Base-by-base conservation (phyloP, 2,329 filamentous ascomycete species). In the Apiospora koreana region DNA sequence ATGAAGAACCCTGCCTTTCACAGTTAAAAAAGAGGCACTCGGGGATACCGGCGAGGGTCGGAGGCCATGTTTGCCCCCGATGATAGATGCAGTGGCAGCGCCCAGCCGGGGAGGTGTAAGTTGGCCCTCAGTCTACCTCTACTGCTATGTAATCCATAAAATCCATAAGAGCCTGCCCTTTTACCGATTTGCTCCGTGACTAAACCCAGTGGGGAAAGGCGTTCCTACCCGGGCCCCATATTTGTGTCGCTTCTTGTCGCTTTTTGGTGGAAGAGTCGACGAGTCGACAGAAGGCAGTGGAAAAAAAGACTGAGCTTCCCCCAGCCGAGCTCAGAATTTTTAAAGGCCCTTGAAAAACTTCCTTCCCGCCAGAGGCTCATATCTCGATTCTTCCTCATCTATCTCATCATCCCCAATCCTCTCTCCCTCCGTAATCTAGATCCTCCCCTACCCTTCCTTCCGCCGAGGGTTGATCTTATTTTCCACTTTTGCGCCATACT, bases 291-390 rank as follows among this genome's bases (percentile, higher is more conserved):
- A 62, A 62, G 18, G 28, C 31, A 38, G 54, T 62, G 18, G 54
- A 54, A 62, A 62, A 54, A 54, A 54, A 62, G 35, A 62, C 41
- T 43, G 41, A 38, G 50, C 50, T 62, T 62, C 31, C 54, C 50
- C 18, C 54, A 38, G 54, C 18, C 54, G 31, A 38, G 54, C 54
- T 62, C 54, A 62, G 54, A 62, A 62, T 62, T 62, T 62, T 62
- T 62, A 62, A 62, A n/a, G n/a, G 31, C 54, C 54, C 54, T 38
- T 62, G 54, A 62, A 62, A 62, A 62, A 62, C 54, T 62, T 62
- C 50, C 50, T 9, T 21, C 28, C 42, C 50, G 50, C 9, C 54
- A 62, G 54, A 62, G n/a, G 18, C 35, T 58, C 50, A 58, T 21
- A 58, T 21, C 25, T 14, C 28, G 50, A 35, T 9, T 62, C 54